Conservation (phyloP, 1,139 yeast species). For the Suhomyces terraborum region DNA sequence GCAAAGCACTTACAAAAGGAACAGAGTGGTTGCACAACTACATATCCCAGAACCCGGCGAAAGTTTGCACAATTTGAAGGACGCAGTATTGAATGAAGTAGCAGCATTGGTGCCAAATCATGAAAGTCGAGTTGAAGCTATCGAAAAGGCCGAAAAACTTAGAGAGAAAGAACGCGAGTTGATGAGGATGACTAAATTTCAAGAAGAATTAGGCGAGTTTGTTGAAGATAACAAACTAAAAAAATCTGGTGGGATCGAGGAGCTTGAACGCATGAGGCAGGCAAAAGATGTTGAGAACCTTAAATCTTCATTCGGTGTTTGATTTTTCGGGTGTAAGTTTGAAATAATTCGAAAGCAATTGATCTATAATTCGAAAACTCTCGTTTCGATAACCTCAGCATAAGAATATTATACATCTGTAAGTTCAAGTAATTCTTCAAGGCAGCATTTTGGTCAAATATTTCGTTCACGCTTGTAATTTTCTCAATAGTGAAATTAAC, state of each 20-base stretch:
- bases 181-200: conserved; percentile 63
- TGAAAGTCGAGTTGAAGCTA: conserved; percentile 81
- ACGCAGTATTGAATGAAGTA: conserved; percentile 80
- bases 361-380: not conserved
- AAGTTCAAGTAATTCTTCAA: not conserved
- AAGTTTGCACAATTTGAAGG: conserved; percentile 65
- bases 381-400: not conserved
- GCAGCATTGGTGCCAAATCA: conserved; percentile 80
- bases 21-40: conserved; percentile 41
- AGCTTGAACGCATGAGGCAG: conserved; percentile 69
- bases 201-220: conserved; percentile 84
- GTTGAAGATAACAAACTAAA: conserved; percentile 76
- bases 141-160: conserved; percentile 79
- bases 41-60: conserved; percentile 67
- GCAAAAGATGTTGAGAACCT: conserved; percentile 70
- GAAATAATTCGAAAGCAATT: not conserved
- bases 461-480: not conserved
- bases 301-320: conserved; percentile 44
- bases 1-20: conserved; percentile 32
- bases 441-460: no score
- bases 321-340: not conserved
- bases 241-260: conserved; percentile 86
- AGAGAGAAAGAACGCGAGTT: conserved; percentile 72
- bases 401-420: not conserved
- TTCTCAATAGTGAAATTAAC: not conserved